Evolutionary conservation across 2,329 filamentous ascomycete genomes (phyloP).

Genomic region (Fusarium scirpi): DNA sequence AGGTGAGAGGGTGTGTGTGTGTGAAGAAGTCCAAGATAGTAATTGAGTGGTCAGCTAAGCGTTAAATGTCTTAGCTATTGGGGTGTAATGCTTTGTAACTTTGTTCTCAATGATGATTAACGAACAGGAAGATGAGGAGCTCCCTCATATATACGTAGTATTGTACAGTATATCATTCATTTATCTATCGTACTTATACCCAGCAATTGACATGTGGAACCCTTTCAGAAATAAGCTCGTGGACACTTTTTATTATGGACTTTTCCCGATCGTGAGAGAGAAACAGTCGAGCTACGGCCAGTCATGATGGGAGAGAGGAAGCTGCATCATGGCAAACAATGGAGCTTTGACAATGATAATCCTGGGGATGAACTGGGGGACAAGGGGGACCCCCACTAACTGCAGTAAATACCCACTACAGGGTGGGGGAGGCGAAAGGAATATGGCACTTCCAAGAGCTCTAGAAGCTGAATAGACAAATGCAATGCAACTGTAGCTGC

Average conservation of each 20-base stretch:
- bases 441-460: constrained; percentile 11
- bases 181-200: background rate
- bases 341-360: constrained; percentile 29
- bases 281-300: constrained; percentile 1
- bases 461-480: constrained; percentile 9
- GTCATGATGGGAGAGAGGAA: constrained; percentile 34
- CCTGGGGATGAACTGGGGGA: constrained; percentile 22
- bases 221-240: constrained; percentile 27
- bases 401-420: constrained; percentile 30
- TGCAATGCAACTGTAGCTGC: background rate
- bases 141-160: constrained; percentile 3
- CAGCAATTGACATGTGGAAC: constrained; percentile 21
- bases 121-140: background rate
- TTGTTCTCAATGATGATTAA: constrained; percentile 19
- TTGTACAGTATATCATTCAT: background rate
- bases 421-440: constrained; percentile 34
- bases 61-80: constrained; percentile 15
- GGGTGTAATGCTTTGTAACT: constrained; percentile 19
- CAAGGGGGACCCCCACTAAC: constrained; percentile 22
- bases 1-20: constrained; percentile 14
- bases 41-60: constrained; percentile 2
- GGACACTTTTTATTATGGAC: constrained; percentile 30
- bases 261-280: background rate
- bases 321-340: constrained; percentile 38
- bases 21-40: background rate